These are phyloP conservation scores for Xylariaceae sp. DNA, from an alignment of 2,329 filamentous ascomycete species.

Conservation along the genomic window DNA sequence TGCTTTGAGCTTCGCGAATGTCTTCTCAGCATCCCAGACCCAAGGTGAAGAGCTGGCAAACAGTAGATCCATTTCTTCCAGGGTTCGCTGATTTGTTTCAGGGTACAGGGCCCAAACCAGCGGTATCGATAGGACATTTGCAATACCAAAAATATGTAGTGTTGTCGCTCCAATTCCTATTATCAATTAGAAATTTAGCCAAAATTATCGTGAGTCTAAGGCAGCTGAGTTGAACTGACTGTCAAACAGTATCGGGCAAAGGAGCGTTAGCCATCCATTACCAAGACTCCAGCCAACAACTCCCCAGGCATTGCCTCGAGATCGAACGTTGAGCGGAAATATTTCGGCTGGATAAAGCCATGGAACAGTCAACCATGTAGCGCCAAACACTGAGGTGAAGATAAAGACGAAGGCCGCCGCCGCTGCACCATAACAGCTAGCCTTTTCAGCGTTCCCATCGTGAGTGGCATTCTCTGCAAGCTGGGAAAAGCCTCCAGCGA, in stretches of 20 bases:
- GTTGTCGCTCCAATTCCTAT: conserved; percentile 69
- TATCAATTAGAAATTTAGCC: conserved; percentile 5
- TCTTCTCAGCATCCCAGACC: conserved; percentile 73
- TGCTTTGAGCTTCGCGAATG: conserved; percentile 65
- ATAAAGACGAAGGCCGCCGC: conserved; percentile 75
- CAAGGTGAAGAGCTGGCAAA: conserved; percentile 71
- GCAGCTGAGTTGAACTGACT: conserved; percentile 29
- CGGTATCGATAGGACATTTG: conserved; percentile 68
- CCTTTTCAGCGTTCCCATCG: conserved; percentile 51
- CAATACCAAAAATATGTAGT: conserved; percentile 73
- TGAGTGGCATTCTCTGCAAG: conserved; percentile 55
- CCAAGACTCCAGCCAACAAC: conserved; percentile 79
- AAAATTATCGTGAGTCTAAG: no score
- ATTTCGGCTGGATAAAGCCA: conserved; percentile 76
- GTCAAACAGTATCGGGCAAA: conserved; percentile 39
- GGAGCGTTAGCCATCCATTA: conserved; percentile 63
- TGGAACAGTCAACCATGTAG: conserved; percentile 64
- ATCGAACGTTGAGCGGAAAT: conserved; percentile 72
- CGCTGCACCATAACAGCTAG: conserved; percentile 63
- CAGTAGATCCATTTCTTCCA: conserved; percentile 77
- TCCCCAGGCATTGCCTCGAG: conserved; percentile 77
- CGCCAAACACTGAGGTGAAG: conserved; percentile 69
- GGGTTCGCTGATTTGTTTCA: conserved; percentile 73
- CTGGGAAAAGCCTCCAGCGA: conserved; percentile 67
- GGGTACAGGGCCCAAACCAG: conserved; percentile 78